Percentiles rank a stretch among this genome's conserved stretches.
Conservation (phyloP, 2,329 filamentous ascomycete genomes). For the Aspergillus phoenicis region DNA sequence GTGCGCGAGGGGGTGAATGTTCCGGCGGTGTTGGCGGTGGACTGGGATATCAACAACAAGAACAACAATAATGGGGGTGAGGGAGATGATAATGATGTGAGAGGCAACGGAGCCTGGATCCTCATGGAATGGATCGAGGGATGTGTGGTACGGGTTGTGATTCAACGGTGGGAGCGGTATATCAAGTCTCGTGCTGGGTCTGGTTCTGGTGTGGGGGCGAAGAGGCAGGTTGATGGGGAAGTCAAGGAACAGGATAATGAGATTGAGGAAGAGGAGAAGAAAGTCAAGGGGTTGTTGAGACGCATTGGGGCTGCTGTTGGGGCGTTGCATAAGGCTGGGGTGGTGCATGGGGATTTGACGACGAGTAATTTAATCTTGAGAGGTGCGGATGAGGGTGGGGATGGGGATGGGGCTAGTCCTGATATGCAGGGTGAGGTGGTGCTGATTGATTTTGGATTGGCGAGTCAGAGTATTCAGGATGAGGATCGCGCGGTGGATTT, state of each 20-base stretch:
- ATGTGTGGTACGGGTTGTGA: constrained; percentile 65
- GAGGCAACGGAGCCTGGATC: constrained; percentile 73
- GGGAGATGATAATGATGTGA: constrained; percentile 52
- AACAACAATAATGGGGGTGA: too few relatives aligned
- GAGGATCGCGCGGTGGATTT: constrained; percentile 95
- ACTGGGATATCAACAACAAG: constrained; percentile 48
- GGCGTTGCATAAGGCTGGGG: constrained; percentile 75
- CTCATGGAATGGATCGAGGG: constrained; percentile 85
- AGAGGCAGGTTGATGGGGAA: constrained; percentile 28
- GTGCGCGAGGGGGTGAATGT: constrained; percentile 77
- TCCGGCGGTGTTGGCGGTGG: constrained; percentile 73
- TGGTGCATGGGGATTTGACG: constrained; percentile 93
- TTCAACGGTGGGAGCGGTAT: constrained; percentile 69
- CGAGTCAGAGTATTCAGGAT: constrained; percentile 76
- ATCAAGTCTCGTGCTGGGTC: constrained; percentile 30
- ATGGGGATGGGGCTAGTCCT: constrained; percentile 24
- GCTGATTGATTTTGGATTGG: constrained; percentile 92
- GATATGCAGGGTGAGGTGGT: constrained; percentile 72
- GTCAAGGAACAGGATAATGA: constrained; percentile 23
- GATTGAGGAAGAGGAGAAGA: constrained; percentile 47
- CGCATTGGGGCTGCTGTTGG: constrained; percentile 73
- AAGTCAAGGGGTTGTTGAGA: constrained; percentile 65
- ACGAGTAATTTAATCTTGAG: constrained; percentile 94
- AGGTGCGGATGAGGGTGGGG: constrained; percentile 34
- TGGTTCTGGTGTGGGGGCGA: too few relatives aligned